Base-by-base conservation (phyloP, 371 early-diverging fungal species). In the Saksenaea oblongispora region DNA sequence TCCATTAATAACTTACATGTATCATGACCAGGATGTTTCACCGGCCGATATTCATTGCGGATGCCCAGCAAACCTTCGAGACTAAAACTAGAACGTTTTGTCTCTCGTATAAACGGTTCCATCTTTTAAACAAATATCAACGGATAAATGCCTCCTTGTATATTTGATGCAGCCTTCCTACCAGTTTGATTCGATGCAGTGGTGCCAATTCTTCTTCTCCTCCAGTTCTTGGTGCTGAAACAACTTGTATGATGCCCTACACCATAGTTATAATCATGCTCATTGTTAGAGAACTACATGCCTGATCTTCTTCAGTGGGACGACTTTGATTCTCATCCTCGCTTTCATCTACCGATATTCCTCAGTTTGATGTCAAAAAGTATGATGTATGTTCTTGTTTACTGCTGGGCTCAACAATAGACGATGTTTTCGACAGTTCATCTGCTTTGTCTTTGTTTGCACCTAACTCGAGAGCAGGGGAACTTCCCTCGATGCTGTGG, bases 61-160 rank as follows among this genome's bases (percentile, higher is more conserved):
- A 68, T 41, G 2, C 69, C 60, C 34, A 72, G 24, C 15, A 72
- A 39, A 18, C 26, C 37, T 15, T 72, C 69, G 13, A 72, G 15
- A 13, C 56, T 51, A 35, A 68, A 65, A 2, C 61, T 47, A 22
- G 51, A 47, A 47, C 59, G 56, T 60, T 72, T 34, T 72, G 65
- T 24, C 5, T 65, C 65, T 62, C 64, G 64, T 9, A 71, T 51
- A 54, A 71, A 64, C 5, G 72, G 72, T 14, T 72, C 72, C 18
- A 72, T 64, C 55, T 59, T 56, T 15, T 59, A 18, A 17, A 65
- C 3, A 3, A 22, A 10, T 7, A 8, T 22, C 51, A 47, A 18
- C 11, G 22, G 22, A 18, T 22, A 7, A 10, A n/a, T 5, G 0
- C 11, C 9, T 11, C 22, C 11, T 47, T 22, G 22, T 18, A 11